Conservation (phyloP, 2,329 filamentous ascomycete genomes). For the Paracoccidioides brasiliensis region DNA sequence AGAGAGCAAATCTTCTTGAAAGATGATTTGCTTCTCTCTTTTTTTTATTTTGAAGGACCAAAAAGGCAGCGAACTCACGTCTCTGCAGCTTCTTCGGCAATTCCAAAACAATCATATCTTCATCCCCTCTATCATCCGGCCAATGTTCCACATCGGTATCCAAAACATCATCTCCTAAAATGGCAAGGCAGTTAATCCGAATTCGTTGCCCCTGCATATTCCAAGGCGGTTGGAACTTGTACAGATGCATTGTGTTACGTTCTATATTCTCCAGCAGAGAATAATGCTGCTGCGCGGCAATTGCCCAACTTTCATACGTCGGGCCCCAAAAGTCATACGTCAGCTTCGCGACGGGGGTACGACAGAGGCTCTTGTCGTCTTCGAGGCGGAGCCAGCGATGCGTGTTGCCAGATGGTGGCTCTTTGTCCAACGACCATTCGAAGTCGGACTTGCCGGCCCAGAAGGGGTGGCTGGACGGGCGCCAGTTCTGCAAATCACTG, state of each 20-base stretch:
- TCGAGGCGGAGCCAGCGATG: conserved; percentile 37
- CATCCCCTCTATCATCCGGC: not conserved
- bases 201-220: conserved; percentile 33
- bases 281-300: conserved; percentile 35
- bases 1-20: conserved; percentile 38
- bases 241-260: conserved; percentile 31
- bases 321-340: conserved; percentile 35
- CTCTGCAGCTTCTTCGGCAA: not conserved
- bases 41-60: too few relatives aligned
- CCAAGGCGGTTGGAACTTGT: conserved; percentile 15
- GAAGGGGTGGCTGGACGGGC: conserved; percentile 7
- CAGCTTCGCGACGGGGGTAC: conserved; percentile 36
- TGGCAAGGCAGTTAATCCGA: conserved; percentile 42
- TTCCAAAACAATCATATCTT: not conserved
- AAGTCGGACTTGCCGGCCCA: conserved; percentile 5
- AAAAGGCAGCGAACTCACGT: not conserved
- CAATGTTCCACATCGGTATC: conserved; percentile 23
- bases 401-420: conserved; percentile 1
- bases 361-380: conserved; percentile 22
- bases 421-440: conserved; percentile 2
- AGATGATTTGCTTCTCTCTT: conserved; percentile 10
- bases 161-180: conserved; percentile 42
- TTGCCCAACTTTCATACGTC: conserved; percentile 38
- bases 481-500: not conserved
- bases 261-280: conserved; percentile 40